phyloP scores from a whole-genome alignment of 768 basidiomycete genomes.

The Mycena maculata region DNA sequence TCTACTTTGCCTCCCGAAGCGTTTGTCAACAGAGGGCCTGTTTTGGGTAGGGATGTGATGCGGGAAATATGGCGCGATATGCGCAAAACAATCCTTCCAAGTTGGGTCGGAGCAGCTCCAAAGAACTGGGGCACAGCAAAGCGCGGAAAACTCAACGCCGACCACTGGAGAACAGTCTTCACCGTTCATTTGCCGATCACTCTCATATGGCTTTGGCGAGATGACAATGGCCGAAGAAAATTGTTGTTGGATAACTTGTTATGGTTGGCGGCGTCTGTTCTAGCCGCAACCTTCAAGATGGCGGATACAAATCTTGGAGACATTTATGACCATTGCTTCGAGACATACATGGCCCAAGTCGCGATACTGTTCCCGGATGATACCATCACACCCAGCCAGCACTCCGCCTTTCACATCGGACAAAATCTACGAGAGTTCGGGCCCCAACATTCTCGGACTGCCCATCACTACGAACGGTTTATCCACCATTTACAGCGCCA shows the following conservation, averaged over 20 bases:
- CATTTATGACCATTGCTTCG: constrained; percentile 26
- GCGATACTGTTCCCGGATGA: constrained; percentile 38
- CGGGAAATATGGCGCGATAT: constrained; percentile 32
- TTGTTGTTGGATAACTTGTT: constrained; percentile 46
- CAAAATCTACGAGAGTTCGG: constrained; percentile 43
- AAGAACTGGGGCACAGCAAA: constrained; percentile 37
- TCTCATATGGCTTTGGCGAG: constrained; percentile 49
- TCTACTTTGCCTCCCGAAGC: background rate
- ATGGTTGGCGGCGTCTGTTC: constrained; percentile 41
- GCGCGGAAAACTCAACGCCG: constrained; percentile 46
- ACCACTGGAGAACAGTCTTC: constrained; percentile 49
- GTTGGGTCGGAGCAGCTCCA: constrained; percentile 38
- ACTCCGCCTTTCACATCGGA: constrained; percentile 46
- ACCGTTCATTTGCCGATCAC: constrained; percentile 48
- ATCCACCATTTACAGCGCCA: constrained; percentile 34
- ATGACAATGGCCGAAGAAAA: constrained; percentile 26
- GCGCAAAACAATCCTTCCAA: constrained; percentile 39
- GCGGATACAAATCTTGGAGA: constrained; percentile 24
- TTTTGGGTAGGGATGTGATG: constrained; percentile 34
- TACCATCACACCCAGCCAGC: constrained; percentile 44
- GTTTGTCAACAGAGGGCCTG: constrained; percentile 3
- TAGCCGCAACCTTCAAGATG: constrained; percentile 32
- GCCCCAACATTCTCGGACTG: constrained; percentile 36
- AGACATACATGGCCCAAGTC: constrained; percentile 35
- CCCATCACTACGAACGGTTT: constrained; percentile 29